Conservation (phyloP, 176 grass and related monocot species). For the Carex myosuroides region DNA sequence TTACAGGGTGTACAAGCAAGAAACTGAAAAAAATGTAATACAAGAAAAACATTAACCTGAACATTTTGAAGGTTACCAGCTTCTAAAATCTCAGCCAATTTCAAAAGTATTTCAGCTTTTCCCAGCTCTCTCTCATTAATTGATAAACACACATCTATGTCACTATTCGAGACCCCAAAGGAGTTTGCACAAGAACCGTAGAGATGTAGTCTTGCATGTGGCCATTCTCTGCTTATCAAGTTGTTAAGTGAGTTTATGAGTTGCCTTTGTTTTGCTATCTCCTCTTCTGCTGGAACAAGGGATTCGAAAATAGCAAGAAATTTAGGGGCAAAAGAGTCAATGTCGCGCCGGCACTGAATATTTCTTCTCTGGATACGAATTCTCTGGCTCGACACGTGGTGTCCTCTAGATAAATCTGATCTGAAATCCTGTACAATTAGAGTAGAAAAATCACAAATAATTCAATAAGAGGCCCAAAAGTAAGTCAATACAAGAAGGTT, state of each 20-base stretch:
- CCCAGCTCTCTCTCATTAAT: constrained; percentile 57
- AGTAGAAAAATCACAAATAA: constrained; percentile 9
- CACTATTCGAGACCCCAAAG: constrained; percentile 88
- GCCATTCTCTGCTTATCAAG: constrained; percentile 77
- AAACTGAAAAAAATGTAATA: neutral
- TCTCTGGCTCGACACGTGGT: constrained; percentile 65
- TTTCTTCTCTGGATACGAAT: constrained; percentile 60
- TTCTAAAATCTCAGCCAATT: constrained; percentile 74
- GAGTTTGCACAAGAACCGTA: constrained; percentile 96
- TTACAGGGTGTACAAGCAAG: neutral
- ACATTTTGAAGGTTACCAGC: constrained; percentile 82
- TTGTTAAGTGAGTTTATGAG: constrained; percentile 52
- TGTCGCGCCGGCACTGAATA: constrained; percentile 55
- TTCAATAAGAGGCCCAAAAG: constrained; percentile 11
- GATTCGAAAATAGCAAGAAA: constrained; percentile 76
- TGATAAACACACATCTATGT: constrained; percentile 89
- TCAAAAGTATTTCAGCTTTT: constrained; percentile 85
- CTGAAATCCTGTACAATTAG: constrained; percentile 55
- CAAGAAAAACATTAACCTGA: constrained; percentile 46
- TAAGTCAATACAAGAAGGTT: neutral
- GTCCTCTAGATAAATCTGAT: constrained; percentile 77
- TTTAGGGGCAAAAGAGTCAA: constrained; percentile 55
- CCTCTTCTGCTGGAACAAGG: constrained; percentile 66
- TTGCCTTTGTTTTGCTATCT: constrained; percentile 73
- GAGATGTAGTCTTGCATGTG: constrained; percentile 60